Conservation (phyloP, 1,284 basidiomycete genomes). For the Sanghuangporus sanghuang region DNA sequence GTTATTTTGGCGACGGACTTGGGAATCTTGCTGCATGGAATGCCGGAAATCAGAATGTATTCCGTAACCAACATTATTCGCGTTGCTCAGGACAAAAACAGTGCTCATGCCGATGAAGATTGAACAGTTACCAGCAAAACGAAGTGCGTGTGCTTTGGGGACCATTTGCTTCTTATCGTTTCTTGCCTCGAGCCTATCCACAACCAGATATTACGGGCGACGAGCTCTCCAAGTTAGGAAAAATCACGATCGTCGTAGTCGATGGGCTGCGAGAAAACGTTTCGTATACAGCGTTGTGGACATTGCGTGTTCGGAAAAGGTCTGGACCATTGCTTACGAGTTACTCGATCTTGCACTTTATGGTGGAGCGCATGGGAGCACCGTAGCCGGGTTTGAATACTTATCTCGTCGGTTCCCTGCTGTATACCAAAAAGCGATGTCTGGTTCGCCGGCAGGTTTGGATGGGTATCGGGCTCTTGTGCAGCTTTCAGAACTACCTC, state of each 20-base stretch:
- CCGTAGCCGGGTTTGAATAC: slow-evolving; percentile 98
- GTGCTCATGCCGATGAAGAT: slow-evolving; percentile 85
- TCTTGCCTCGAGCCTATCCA: slow-evolving; percentile 89
- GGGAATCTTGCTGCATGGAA: slow-evolving; percentile 60
- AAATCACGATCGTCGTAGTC: slow-evolving; percentile 96
- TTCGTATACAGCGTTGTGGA: slow-evolving; percentile 94
- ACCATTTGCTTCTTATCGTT: slow-evolving; percentile 91
- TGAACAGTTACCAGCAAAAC: slow-evolving; percentile 93
- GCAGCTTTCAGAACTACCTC: slow-evolving; percentile 56
- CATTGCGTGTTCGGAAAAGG: slow-evolving; percentile 81
- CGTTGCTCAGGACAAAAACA: slow-evolving; percentile 85
- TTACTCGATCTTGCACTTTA: slow-evolving; percentile 95
- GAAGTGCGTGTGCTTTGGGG: slow-evolving; percentile 90
- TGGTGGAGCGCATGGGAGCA: slow-evolving; percentile 90
- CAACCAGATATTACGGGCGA: slow-evolving; percentile 75
- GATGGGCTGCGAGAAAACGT: slow-evolving; percentile 92
- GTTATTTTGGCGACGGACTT: slow-evolving; percentile 31
- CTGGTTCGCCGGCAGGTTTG: slow-evolving; percentile 39
- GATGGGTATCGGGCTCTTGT: slow-evolving; percentile 36
- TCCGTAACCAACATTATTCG: slow-evolving; percentile 79
- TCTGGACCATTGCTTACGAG: slow-evolving; percentile 95
- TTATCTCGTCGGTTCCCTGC: slow-evolving; percentile 74
- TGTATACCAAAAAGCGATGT: slow-evolving; percentile 39
- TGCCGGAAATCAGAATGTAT: slow-evolving; percentile 86
- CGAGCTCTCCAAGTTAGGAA: slow-evolving; percentile 80